Base-by-base conservation (phyloP, 2,329 filamentous ascomycete species). In the Hypoxylon sp. region DNA sequence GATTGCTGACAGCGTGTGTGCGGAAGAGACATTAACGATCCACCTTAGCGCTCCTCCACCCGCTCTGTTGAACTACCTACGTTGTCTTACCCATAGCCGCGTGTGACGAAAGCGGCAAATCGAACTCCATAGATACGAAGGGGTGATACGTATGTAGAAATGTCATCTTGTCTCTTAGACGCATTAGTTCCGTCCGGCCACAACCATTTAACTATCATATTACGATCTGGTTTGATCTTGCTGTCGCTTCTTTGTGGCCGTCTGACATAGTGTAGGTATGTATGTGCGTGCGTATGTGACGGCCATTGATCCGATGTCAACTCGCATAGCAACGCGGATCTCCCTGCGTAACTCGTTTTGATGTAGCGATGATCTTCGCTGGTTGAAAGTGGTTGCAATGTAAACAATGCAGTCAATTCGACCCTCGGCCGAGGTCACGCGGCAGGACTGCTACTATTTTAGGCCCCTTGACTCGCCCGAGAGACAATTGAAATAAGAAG, bases 31-130 rank as follows among this genome's bases (percentile, higher is more conserved):
- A 60, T 51, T 65, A 22, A 39, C 19, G 29, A 35, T 60, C 19
- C 19, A 22, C 19, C 19, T 22, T 59, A 50, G 26, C 46, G 22
- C 14, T 59, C 51, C 33, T 37, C 35, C 26, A 53, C 44, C 57
- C 54, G 44, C 59, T 51, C 58, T 57, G 61, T 62, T 58, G 26
- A 31, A 67, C 53, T 48, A 37, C 47, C 53, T 48, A 37, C 47
- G 39, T 65, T 63, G 63, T 67, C 63, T 59, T 60, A 50, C 48
- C 35, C 59, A 59, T 26, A 65, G 67, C 69, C 68, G 60, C 65
- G 57, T 65, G 71, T 77, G 75, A 76, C 75, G 74, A 76, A 73
- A 73, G 75, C 68, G 74, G 74, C 71, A 71, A 73, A 72, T 59
- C 14, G 67, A 61, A 51, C 35, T 47, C 54, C 44, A 51, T 63